Base-by-base conservation (phyloP, 202 grass and related monocot species). In the Panicum virgatum region DNA sequence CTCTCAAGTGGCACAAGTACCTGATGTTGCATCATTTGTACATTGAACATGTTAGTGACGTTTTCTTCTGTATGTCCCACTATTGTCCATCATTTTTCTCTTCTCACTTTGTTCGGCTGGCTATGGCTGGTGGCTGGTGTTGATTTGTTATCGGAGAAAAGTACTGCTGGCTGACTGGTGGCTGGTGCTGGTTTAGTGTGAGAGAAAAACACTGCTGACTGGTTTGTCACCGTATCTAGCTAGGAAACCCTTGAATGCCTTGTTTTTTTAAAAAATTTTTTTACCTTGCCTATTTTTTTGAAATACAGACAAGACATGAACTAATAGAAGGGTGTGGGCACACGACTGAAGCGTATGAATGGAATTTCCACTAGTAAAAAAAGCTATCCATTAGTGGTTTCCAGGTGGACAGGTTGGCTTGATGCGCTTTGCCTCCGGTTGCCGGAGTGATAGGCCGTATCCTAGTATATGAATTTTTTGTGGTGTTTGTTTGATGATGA, bases 381-480 rank as follows among this genome's bases (percentile, higher is more conserved):
- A 34, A 82, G 86, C 56, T 75, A 60, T 74, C 51, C 18, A 30
- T 66, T 36, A 66, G 78, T 81, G 72, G 77, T 85, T 82, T 85
- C 82, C 82, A 39, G 64, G 19, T 77, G 78, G 72, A 34, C 72
- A 65, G 69, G 29, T 48, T 82, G 58, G 80, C 65, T 29, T 73
- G 59, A 18, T 67, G 47, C 67, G 59, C 71, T 73, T 75, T 30
- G 57, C 57, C 53, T 5, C 44, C 66, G 57, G 73, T 64, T 80
- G 63, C n/a, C 18, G 5, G 62, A 61, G 34, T 23, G 42, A 61
- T 61, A 34, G 51, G 15, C 27, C 4, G 39, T 3, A 71, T 62
- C 14, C 47, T 54, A 56, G 26, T 43, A 64, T 66, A 65, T 34
- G 18, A 8, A 8, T 53, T 64, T 52, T 51, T 20, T 36, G 51